Base-by-base conservation (phyloP, 257 asterid genomes). In the Leonotis leonurus region DNA sequence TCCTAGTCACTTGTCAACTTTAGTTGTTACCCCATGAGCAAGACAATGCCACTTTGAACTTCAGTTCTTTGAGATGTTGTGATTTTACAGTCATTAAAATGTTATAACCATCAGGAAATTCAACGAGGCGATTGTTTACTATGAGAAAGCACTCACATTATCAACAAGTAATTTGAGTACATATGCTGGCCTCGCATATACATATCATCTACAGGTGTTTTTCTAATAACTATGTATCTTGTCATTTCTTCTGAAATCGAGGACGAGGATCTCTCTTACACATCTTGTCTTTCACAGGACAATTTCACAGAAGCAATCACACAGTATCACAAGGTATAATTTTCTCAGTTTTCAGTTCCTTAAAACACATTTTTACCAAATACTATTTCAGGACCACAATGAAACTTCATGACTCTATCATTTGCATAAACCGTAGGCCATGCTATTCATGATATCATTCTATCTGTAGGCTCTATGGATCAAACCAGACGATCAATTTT, bases 111-210 rank as follows among this genome's bases (percentile, higher is more conserved):
- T 70, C 89, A 93, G 99, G 99, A 78, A 83, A 80, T 89, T 81
- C 84, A 76, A 72, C 26, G 97, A 93, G 70, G 97, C 99, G 54
- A 80, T 87, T 60, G 62, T 56, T 3, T 85, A 82, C 78, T 93
- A 93, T 56, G 96, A 87, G 88, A 89, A 84, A 79, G 99, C 97
- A 55, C 95, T 93, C 48, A 97, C 97, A 8, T 60, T 93, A 73
- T 93, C 97, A 29, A 83, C 99, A 9, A 83, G 79, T 78, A 93
- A 96, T 75, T 70, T 76, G 81, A 85, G 96, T 75, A 85, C 95
- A 25, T 89, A 89, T 52, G 96, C 97, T 35, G 97, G 99, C 68
- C 97, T 93, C 44, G 99, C 97, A 3, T 89, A 93, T 76, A 89
- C 99, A 6, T 93, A 81, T 51, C 97, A 92, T 80, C 84, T 86